Evolutionary conservation across 2,329 filamentous ascomycete species (phyloP).

Genomic region (Sclerotinia spermophila): DNA sequence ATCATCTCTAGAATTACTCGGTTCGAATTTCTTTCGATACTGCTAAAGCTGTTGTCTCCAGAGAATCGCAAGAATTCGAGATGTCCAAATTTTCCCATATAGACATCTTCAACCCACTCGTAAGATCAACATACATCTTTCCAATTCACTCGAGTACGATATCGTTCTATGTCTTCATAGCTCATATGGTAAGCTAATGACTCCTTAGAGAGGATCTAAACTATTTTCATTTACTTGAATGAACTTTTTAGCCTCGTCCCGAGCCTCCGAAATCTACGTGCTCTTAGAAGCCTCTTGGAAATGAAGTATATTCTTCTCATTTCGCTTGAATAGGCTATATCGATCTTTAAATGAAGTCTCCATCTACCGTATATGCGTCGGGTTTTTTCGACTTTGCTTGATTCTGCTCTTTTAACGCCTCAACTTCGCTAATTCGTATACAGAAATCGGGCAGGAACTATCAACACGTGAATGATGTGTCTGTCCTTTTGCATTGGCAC

Average conservation of each 20-base stretch:
- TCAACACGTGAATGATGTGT: no score
- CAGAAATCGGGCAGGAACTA: no score
- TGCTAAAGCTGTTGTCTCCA: not conserved
- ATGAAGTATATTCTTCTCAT: not conserved
- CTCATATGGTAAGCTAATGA: not conserved
- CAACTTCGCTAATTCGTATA: no score
- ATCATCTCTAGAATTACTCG: not conserved
- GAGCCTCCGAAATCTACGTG: not conserved
- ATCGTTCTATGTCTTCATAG: not conserved
- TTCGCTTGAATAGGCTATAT: not conserved
- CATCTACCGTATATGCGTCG: no score
- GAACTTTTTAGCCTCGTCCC: not conserved
- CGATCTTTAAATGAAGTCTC: not conserved
- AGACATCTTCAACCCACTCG: not conserved
- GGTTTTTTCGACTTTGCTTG: no score
- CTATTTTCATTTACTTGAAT: not conserved
- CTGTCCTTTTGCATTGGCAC: no score
- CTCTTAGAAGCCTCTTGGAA: not conserved
- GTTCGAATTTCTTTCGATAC: rapidly evolving
- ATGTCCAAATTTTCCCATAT: not conserved
- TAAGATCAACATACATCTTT: not conserved
- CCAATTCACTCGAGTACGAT: not conserved
- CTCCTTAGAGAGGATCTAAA: not conserved
- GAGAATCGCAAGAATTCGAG: not conserved
- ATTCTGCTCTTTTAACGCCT: no score